phyloP scores from a whole-genome alignment of 805 yeast species.

The Kuraishia ogatae region DNA sequence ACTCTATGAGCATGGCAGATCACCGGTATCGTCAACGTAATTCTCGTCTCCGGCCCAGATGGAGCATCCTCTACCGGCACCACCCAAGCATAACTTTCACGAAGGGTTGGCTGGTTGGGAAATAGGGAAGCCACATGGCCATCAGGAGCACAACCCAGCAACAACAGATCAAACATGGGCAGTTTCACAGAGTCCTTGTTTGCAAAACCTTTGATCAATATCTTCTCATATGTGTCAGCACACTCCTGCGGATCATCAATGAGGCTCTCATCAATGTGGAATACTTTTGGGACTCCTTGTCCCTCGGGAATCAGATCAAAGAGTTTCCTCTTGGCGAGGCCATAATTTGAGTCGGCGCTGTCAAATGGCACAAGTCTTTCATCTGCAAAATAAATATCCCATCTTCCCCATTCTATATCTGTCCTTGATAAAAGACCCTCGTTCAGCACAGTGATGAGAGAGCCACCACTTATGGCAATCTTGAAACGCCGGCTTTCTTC shows the following conservation, averaged over 20 bases:
- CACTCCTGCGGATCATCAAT: slow-evolving; percentile 82
- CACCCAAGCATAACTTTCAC: slow-evolving; percentile 93
- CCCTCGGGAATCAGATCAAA: slow-evolving; percentile 58
- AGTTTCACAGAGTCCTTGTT: slow-evolving; percentile 92
- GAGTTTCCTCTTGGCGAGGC: slow-evolving; percentile 76
- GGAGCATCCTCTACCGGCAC: slow-evolving; percentile 91
- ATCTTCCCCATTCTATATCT: slow-evolving; percentile 77
- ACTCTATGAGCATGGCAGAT: slow-evolving; percentile 90
- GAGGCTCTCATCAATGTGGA: slow-evolving; percentile 71
- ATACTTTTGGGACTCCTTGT: slow-evolving; percentile 56
- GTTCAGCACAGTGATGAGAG: slow-evolving; percentile 74
- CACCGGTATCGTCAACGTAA: slow-evolving; percentile 88
- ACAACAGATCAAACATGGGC: slow-evolving; percentile 86
- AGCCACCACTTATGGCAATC: slow-evolving; percentile 91
- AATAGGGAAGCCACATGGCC: slow-evolving; percentile 97
- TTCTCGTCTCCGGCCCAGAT: slow-evolving; percentile 75
- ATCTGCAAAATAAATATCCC: slow-evolving; percentile 97
- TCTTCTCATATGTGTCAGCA: slow-evolving; percentile 88
- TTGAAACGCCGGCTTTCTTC: slow-evolving; percentile 67
- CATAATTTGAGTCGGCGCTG: slow-evolving; percentile 78
- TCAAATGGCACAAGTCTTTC: slow-evolving; percentile 89
- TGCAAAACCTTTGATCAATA: slow-evolving; percentile 83
- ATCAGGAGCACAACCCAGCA: slow-evolving; percentile 97
- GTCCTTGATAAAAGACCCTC: slow-evolving; percentile 74
- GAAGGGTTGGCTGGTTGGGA: slow-evolving; percentile 81